Evolutionary conservation across 371 early-diverging fungal genomes (phyloP).

Genomic region (Saksenaea vasiformis): DNA sequence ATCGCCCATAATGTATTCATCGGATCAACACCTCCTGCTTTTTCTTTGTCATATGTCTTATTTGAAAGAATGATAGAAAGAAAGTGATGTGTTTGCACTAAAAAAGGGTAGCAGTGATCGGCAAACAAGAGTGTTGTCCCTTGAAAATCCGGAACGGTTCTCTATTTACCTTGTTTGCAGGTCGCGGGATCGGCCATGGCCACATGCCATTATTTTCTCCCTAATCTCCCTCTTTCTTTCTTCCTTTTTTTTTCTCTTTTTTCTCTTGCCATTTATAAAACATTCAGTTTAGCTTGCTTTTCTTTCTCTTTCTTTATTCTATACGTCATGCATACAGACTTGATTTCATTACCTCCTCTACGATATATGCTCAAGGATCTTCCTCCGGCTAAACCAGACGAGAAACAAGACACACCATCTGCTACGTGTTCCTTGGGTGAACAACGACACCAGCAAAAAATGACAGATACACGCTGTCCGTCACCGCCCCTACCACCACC

Average conservation of each 20-base stretch:
- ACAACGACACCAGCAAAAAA: background rate
- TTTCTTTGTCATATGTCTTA: too few relatives aligned
- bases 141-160: conserved; percentile 4
- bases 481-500: background rate
- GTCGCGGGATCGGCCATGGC: conserved; percentile 7
- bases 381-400: background rate
- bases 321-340: background rate
- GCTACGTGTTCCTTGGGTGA: too few relatives aligned
- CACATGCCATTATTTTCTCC: conserved; percentile 2
- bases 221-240: too few relatives aligned
- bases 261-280: background rate
- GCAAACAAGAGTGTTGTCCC: background rate
- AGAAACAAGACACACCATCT: background rate
- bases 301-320: background rate
- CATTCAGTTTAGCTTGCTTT: background rate
- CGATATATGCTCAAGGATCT: background rate
- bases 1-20: too few relatives aligned
- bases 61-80: background rate
- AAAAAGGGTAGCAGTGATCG: background rate
- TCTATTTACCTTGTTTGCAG: conserved; percentile 1
- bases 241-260: background rate
- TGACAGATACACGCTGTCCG: background rate
- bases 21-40: too few relatives aligned
- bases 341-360: background rate
- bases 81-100: background rate